phyloP scores from a whole-genome alignment of 2,329 filamentous ascomycete genomes.

The Scedosporium dehoogii region DNA sequence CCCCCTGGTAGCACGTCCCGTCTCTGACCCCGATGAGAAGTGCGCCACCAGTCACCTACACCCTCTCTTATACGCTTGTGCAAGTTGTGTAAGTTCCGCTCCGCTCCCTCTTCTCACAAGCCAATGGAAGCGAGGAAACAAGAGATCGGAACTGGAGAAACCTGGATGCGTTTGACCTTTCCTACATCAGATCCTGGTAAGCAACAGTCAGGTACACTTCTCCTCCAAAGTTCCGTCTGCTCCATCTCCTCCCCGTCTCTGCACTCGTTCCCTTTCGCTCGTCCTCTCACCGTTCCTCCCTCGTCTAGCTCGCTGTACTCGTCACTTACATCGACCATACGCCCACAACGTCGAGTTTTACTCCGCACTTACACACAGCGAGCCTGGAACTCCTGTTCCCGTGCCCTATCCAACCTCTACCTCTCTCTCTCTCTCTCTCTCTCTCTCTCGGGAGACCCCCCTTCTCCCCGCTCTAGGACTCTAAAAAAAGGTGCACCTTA shows the following conservation, averaged over 20 bases:
- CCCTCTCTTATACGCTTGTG: not conserved
- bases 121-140: not conserved
- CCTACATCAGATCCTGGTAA: not conserved
- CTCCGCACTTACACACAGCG: not conserved
- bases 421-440: not conserved
- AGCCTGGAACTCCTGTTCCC: not conserved
- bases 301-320: slow-evolving; percentile 11
- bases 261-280: slow-evolving; percentile 6
- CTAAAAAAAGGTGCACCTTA: slow-evolving; percentile 2
- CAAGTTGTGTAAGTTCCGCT: not conserved
- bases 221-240: not conserved
- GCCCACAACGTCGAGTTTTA: not conserved
- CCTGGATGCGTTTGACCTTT: not conserved
- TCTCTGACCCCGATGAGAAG: not conserved
- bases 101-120: not conserved
- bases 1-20: not conserved
- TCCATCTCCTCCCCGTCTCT: slow-evolving; percentile 9
- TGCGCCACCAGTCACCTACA: slow-evolving; percentile 2
- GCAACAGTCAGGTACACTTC: not conserved
- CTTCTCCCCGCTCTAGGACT: not conserved
- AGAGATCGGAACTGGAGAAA: not conserved
- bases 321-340: not conserved
- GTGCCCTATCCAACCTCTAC: too few species aligned
- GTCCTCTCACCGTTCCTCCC: slow-evolving; percentile 10
- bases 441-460: not conserved